A percentile compares a stretch with the other conserved stretches of the same genome.
These are phyloP conservation scores for Sordariomycetes sp. DNA, from an alignment of 2,329 filamentous ascomycete species.

Conservation along the genomic window DNA sequence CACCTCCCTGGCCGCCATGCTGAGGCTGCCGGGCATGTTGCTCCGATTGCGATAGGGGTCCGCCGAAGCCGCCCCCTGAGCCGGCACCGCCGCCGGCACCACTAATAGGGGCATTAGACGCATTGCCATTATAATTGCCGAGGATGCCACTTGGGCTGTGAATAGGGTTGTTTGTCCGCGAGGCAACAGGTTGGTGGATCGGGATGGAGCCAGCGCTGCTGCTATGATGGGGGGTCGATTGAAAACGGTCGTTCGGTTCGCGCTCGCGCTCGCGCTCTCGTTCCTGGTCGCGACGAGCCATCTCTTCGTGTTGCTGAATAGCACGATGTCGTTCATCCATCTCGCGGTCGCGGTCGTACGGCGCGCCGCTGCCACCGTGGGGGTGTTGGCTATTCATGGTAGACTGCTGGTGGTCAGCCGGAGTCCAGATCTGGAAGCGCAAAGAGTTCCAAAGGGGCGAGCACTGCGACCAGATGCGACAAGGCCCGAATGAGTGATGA, in stretches of 20 bases:
- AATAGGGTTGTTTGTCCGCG: conserved; percentile 70
- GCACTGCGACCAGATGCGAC: neutral
- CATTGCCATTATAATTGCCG: conserved; percentile 57
- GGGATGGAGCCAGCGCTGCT: conserved; percentile 82
- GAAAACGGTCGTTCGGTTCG: conserved; percentile 58
- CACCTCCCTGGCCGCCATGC: conserved; percentile 39
- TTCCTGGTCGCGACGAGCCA: conserved; percentile 30
- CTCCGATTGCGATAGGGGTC: conserved; percentile 40
- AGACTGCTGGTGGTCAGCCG: conserved; percentile 3
- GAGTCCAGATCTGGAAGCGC: neutral
- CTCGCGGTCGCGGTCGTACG: conserved; percentile 39
- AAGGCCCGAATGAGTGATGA: no score
- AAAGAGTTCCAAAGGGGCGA: no score
- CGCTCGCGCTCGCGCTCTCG: conserved; percentile 61
- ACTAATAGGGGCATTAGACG: conserved; percentile 18
- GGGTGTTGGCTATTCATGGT: conserved; percentile 39
- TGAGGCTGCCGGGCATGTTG: conserved; percentile 41
- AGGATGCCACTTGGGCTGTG: conserved; percentile 88
- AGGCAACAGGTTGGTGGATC: conserved; percentile 88
- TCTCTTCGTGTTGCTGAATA: conserved; percentile 34
- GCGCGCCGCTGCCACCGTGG: conserved; percentile 28
- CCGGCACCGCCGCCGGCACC: conserved; percentile 39
- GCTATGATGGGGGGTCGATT: conserved; percentile 60
- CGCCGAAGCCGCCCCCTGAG: conserved; percentile 41
- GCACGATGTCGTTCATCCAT: conserved; percentile 38